Percentiles rank a stretch among this genome's conserved stretches.
phyloP scores from a whole-genome alignment of 352 stramenopile species.

The Peronospora destructor region DNA sequence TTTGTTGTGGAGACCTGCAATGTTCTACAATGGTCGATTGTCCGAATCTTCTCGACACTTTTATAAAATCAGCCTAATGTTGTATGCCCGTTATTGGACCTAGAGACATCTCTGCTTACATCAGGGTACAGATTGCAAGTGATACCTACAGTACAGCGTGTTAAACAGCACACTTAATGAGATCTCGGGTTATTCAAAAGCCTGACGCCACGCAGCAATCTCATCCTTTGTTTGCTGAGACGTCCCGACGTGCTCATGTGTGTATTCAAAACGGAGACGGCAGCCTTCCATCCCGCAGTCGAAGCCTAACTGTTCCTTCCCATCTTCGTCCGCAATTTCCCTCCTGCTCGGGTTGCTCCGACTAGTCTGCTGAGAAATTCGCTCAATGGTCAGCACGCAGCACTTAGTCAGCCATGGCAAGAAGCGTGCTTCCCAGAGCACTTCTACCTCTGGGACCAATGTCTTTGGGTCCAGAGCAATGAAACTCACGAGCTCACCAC shows the following conservation, averaged over 20 bases:
- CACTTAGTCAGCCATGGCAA: conserved; percentile 61
- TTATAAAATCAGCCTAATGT: conserved; percentile 3
- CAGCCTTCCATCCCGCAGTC: conserved; percentile 57
- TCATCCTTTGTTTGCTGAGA: conserved; percentile 53
- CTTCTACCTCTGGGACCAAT: conserved; percentile 22
- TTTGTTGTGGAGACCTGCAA: conserved; percentile 20
- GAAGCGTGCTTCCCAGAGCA: conserved; percentile 50
- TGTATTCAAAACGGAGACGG: conserved; percentile 55
- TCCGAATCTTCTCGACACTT: conserved; percentile 8
- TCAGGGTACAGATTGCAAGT: conserved; percentile 2
- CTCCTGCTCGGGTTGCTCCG: conserved; percentile 7
- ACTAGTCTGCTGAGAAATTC: conserved; percentile 11
- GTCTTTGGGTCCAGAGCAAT: conserved; percentile 34
- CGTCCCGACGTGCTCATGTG: conserved; percentile 64
- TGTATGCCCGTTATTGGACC: neutral
- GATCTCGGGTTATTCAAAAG: conserved; percentile 5
- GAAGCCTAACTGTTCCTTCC: conserved; percentile 33
- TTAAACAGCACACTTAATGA: conserved; percentile 9
- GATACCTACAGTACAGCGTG: neutral
- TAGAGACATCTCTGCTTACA: conserved; percentile 11
- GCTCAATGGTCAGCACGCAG: conserved; percentile 42
- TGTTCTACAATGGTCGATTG: conserved; percentile 8
- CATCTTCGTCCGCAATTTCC: conserved; percentile 12
- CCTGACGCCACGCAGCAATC: conserved; percentile 52
- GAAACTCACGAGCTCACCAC: conserved; percentile 42